Evolutionary conservation across 768 basidiomycete genomes (phyloP), one percentile per base, ranked within the genome.

Genomic region (Fomitopsis serialis): DNA sequence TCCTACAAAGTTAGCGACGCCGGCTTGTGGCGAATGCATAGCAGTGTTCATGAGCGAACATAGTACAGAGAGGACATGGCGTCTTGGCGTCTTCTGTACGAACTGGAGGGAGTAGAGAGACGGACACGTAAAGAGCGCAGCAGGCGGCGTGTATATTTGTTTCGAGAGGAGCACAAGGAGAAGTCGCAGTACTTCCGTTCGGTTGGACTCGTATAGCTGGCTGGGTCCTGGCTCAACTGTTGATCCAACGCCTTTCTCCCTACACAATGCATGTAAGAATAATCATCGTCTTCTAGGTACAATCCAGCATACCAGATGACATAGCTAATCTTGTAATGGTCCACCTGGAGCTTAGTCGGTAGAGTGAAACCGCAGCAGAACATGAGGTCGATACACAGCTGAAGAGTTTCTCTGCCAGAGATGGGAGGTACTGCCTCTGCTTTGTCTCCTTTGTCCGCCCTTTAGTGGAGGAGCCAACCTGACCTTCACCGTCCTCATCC

Each of bases 181-280:
- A 37, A 98, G 82, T 24, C 92, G 89, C 0, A 98, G 76, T 35
- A 98, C 87, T 72, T 98, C 94, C 2, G 82, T 84, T 65, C 89
- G 93, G 73, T 94, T 92, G 48, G 71, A 74, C 63, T 97, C 92
- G 50, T 84, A 79, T 23, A 75, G 74, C 58, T 78, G 78, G 60
- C 71, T 78, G 8, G 82, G 74, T 0, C 85, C 85, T 8, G 82
- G 78, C 64, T 90, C 86, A 35, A 79, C 74, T 2, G 92, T 91
- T 2, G 92, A 92, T 12, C 97, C 96, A 22, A 99, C 81, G 12
- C 96, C 96, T 63, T 88, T 92, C 74, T 97, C 93, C 96, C 96
- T 94, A 53, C 29, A 45, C 37, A 15, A 42, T 50, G 17, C 46
- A 25, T 21, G 12, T 32, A 22, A 11, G 29, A 21, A 29, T 17